Evolutionary conservation across 345 rosid species (phyloP), one percentile per base, ranked within the genome.

Genomic region (Populus ilicifolia): DNA sequence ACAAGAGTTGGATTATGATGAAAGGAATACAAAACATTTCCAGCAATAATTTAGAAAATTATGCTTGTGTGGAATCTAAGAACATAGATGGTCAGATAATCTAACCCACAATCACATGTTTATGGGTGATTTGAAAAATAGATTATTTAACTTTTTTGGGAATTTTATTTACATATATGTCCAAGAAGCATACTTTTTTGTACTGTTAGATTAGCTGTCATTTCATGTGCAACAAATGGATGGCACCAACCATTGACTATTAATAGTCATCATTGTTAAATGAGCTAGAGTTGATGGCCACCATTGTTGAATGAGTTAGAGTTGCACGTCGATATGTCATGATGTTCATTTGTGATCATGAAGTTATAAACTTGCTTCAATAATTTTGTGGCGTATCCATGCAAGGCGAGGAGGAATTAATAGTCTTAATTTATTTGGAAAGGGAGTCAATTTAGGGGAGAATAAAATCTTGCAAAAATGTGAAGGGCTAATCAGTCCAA

Each of bases 121-220:
- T 10, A 56, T 4, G 63, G 0, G 14, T 9, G 27, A n/a, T n/a
- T n/a, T 1, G 18, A 14, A 56, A n/a, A n/a, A n/a, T n/a, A 56
- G 13, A 56, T 56, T 56, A 8, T 9, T n/a, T n/a, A 1, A n/a
- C 27, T 56, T n/a, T n/a, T 56, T n/a, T n/a, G 63, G 23, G 10
- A 6, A 20, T 20, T 50, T 20, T 52, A 52, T 52, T 52, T 52
- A n/a, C 27, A n/a, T n/a, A 8, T 2, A 56, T 56, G 27, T 13
- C 11, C 13, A 0, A 0, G 2, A 5, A n/a, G 1, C 13, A 0
- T 1, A 8, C 2, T 20, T 23, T 8, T 56, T 9, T n/a, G n/a
- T n/a, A n/a, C n/a, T n/a, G n/a, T n/a, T n/a, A n/a, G n/a, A n/a
- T n/a, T n/a, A n/a, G n/a, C n/a, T n/a, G n/a, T n/a, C n/a, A n/a